These are phyloP conservation scores for Magnolia kwangsiensis DNA, from an alignment of 164 flowering plant species.

Conservation along the genomic window DNA sequence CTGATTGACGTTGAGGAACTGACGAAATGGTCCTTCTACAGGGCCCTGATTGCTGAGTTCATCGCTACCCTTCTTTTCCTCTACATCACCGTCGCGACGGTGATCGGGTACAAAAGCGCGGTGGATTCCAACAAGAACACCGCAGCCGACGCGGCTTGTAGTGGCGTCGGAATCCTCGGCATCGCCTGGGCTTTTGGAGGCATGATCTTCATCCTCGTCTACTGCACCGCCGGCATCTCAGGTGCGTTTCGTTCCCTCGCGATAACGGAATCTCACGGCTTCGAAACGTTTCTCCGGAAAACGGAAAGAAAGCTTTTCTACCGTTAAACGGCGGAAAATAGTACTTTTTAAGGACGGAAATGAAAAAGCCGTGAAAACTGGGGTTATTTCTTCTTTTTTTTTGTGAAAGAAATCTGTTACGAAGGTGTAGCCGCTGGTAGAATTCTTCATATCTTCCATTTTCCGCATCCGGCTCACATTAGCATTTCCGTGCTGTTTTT, in stretches of 20 bases:
- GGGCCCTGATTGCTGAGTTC: slow-evolving; percentile 68
- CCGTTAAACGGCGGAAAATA: too few species aligned
- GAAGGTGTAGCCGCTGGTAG: background rate
- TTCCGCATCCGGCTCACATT: background rate
- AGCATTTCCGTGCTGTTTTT: background rate
- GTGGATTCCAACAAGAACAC: slow-evolving; percentile 14
- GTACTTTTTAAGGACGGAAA: too few species aligned
- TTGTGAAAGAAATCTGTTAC: background rate
- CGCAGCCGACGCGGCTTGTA: slow-evolving; percentile 29
- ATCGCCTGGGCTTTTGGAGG: slow-evolving; percentile 81
- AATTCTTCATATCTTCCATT: background rate
- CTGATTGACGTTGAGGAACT: slow-evolving; percentile 44
- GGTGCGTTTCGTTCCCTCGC: slow-evolving; percentile 19
- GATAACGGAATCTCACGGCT: background rate
- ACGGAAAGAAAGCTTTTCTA: too few species aligned
- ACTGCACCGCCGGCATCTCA: slow-evolving; percentile 75
- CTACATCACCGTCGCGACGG: slow-evolving; percentile 56
- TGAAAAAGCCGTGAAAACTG: background rate
- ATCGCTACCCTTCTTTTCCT: slow-evolving; percentile 61
- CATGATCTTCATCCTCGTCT: slow-evolving; percentile 66
- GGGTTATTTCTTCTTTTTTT: too few species aligned
- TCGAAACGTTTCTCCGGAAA: background rate
- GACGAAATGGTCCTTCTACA: slow-evolving; percentile 51
- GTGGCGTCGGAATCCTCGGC: slow-evolving; percentile 66
- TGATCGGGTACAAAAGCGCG: slow-evolving; percentile 55